These are phyloP conservation scores for Alopecurus myosuroides DNA, from an alignment of 176 grass and related monocot genomes.

Conservation along the genomic window DNA sequence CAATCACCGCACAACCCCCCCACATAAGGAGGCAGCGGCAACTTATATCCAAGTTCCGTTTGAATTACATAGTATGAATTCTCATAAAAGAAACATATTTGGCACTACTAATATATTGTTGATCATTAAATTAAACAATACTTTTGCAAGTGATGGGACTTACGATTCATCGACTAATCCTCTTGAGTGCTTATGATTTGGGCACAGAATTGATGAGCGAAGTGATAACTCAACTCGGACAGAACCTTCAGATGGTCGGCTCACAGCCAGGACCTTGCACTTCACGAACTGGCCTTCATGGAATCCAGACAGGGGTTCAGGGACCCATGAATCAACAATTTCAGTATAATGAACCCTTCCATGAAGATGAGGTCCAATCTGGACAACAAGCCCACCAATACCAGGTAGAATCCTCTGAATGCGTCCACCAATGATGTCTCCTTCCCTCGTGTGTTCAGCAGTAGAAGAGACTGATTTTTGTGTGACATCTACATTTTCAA, in stretches of 20 bases:
- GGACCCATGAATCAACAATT: slow-evolving; percentile 73
- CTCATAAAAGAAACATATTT: neutral
- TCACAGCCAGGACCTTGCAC: slow-evolving; percentile 70
- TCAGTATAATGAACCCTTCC: slow-evolving; percentile 97
- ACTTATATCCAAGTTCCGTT: neutral
- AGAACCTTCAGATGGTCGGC: slow-evolving; percentile 59
- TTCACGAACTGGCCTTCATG: slow-evolving; percentile 94
- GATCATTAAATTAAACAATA: neutral
- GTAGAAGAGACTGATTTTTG: slow-evolving; percentile 14
- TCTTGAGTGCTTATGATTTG: slow-evolving; percentile 20
- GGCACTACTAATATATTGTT: neutral
- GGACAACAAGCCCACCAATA: slow-evolving; percentile 73
- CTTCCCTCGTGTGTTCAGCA: slow-evolving; percentile 55
- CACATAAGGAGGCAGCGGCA: neutral
- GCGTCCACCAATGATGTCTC: slow-evolving; percentile 77
- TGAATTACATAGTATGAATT: neutral
- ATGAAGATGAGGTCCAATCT: slow-evolving; percentile 92
- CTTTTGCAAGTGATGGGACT: slow-evolving; percentile 29
- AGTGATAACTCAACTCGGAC: slow-evolving; percentile 87
- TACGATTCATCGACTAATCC: slow-evolving; percentile 39
- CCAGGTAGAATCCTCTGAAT: slow-evolving; percentile 88
- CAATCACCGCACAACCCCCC: neutral
- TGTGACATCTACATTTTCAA: slow-evolving; percentile 6
- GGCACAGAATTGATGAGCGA: slow-evolving; percentile 42
- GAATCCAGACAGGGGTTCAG: slow-evolving; percentile 60